These are phyloP conservation scores for Turritis glabra DNA, from an alignment of 345 rosid species.

Conservation along the genomic window DNA sequence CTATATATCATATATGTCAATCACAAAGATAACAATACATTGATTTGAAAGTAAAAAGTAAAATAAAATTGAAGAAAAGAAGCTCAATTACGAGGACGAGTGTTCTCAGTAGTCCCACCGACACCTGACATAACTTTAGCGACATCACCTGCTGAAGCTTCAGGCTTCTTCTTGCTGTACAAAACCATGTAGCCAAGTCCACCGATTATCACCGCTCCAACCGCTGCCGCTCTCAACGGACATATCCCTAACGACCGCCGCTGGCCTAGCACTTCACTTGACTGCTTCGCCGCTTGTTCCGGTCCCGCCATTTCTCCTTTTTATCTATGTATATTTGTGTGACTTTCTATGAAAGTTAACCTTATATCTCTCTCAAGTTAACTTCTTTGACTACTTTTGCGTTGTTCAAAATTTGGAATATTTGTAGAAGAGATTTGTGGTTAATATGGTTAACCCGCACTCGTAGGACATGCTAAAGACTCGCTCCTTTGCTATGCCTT, in stretches of 20 bases:
- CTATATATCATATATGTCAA: not conserved
- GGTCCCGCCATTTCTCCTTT: constrained; percentile 38
- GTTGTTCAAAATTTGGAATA: constrained; percentile 12
- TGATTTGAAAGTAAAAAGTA: not conserved
- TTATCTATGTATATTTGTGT: not conserved
- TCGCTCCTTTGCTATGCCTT: constrained; percentile 24
- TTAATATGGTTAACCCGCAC: constrained; percentile 15
- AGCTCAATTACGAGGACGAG: constrained; percentile 46
- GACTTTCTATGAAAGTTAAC: not conserved
- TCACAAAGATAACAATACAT: not conserved
- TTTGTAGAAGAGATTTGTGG: constrained; percentile 35
- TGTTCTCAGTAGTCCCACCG: constrained; percentile 41
- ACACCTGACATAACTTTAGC: constrained; percentile 62
- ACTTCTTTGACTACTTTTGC: not conserved
- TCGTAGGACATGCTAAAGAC: constrained; percentile 36
- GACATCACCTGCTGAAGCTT: constrained; percentile 61
- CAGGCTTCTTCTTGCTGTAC: constrained; percentile 49
- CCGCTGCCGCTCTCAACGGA: constrained; percentile 51
- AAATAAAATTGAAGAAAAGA: not conserved
- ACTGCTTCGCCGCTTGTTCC: constrained; percentile 38
- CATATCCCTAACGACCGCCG: constrained; percentile 27
- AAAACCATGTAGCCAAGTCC: constrained; percentile 54
- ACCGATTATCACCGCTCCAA: constrained; percentile 43
- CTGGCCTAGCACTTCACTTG: constrained; percentile 42
- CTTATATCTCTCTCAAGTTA: not conserved